Conservation (phyloP, 1,284 basidiomycete genomes). For the Cryptococcus sp. region DNA sequence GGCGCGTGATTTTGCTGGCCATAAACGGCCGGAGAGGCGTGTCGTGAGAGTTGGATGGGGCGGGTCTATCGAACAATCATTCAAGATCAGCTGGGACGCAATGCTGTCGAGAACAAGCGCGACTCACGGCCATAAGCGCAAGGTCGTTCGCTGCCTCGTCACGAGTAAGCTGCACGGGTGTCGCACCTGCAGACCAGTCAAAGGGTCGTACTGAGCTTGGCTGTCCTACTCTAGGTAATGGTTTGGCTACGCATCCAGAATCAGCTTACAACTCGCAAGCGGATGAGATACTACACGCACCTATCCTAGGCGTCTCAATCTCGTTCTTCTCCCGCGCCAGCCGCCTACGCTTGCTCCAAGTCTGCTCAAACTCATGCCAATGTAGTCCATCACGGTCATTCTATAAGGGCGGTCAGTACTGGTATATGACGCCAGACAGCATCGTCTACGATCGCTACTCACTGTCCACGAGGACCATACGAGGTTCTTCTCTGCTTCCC, state of each 20-base stretch:
- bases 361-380: conserved; percentile 57
- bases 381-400: conserved; percentile 52
- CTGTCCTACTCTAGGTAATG: conserved; percentile 37
- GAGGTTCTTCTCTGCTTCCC: conserved; percentile 51
- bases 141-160: conserved; percentile 44
- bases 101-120: conserved; percentile 1
- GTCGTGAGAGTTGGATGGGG: conserved; percentile 22
- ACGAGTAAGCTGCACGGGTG: conserved; percentile 30
- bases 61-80: conserved; percentile 4
- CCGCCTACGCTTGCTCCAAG: conserved; percentile 56
- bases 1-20: conserved; percentile 15
- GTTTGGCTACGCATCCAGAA: conserved; percentile 27
- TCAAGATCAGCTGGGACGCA: not conserved
- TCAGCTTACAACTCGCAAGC: not conserved
- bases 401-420: conserved; percentile 13
- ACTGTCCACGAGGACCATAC: conserved; percentile 58
- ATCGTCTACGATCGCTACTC: conserved; percentile 18
- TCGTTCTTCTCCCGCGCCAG: conserved; percentile 59
- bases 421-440: conserved; percentile 14
- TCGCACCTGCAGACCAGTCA: conserved; percentile 46
- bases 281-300: conserved; percentile 28
- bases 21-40: conserved; percentile 38
- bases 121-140: conserved; percentile 46
- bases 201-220: conserved; percentile 26
- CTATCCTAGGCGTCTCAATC: conserved; percentile 55